Base-by-base conservation (phyloP, 1,284 basidiomycete species). In the Puccinia horiana region DNA sequence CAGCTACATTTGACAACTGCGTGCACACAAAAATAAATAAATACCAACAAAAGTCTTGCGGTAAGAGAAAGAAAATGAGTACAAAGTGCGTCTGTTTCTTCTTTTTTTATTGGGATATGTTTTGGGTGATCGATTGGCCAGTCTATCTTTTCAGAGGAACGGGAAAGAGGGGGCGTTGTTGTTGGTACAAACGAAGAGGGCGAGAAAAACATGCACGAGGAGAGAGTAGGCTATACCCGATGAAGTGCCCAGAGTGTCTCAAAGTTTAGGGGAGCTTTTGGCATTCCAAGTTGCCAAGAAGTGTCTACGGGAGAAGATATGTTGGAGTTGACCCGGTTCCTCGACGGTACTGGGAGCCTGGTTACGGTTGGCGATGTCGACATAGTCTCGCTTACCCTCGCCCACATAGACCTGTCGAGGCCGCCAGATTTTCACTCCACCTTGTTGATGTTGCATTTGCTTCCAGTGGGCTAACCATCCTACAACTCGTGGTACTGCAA, bases 391-490 rank as follows among this genome's bases (percentile, higher is more conserved):
- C 86, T 91, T 91, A 14, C 89, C 88, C 9, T 90, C 87, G 1
- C 94, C 94, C 32, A 93, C 90, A 85, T 93, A 95, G 75, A 95
- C 90, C 91, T 95, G 93, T 85, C 85, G 89, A 58, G 93, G 94
- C 61, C 93, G 89, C 94, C 94, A 95, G 84, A 95, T 95, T 88
- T 94, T 95, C 83, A 95, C 93, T 74, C 93, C 93, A 26, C 91
- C 93, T 49, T 92, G 90, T 85, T 93, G 92, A 78, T 95, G 88
- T 93, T 94, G 94, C 92, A 94, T 93, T 91, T 94, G 85, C 83
- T 93, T 89, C 93, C 93, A 94, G 86, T 94, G 93, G 0, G 94
- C 93, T 14, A 94, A 88, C 94, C 93, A 94, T 14, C 94, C 94
- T 32, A 93, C 93, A 3, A 95, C 93, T 26, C 94, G 91, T 2